Conservation (phyloP, 768 basidiomycete species). For the Asterophora parasitica region DNA sequence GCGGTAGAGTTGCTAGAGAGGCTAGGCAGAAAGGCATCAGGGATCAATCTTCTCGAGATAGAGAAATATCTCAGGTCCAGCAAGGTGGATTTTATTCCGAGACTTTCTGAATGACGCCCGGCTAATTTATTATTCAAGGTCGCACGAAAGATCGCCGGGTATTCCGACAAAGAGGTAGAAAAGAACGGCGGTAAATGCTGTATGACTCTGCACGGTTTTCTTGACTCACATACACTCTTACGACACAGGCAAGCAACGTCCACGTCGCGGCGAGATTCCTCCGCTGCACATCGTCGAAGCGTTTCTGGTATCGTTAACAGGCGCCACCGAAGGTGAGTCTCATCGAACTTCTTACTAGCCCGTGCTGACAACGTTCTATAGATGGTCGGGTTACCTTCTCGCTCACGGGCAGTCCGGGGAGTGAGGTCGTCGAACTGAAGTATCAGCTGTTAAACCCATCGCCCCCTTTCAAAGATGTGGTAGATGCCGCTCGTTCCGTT, state of each 20-base stretch:
- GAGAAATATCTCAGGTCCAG: constrained; percentile 77
- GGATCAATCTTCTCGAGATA: constrained; percentile 81
- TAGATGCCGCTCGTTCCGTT: constrained; percentile 77
- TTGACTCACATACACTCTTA: neutral
- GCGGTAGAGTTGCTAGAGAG: constrained; percentile 59
- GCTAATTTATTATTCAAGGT: constrained; percentile 32
- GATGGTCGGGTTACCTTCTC: constrained; percentile 76
- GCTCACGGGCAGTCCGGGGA: constrained; percentile 31
- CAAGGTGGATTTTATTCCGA: constrained; percentile 49
- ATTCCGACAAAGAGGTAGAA: constrained; percentile 58
- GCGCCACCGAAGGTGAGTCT: constrained; percentile 62
- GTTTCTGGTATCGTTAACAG: constrained; percentile 73
- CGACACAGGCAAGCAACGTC: constrained; percentile 12
- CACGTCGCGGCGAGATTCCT: constrained; percentile 47
- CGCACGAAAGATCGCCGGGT: constrained; percentile 81
- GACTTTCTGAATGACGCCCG: neutral
- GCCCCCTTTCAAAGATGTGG: constrained; percentile 78
- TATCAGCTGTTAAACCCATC: constrained; percentile 93
- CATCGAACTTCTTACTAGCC: neutral
- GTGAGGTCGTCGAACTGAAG: constrained; percentile 61
- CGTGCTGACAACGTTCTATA: constrained; percentile 21
- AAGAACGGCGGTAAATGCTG: constrained; percentile 32
- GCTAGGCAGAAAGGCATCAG: constrained; percentile 64
- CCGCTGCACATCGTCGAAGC: constrained; percentile 79
- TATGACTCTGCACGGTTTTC: neutral